These are phyloP conservation scores for Stephanodiscus minutulus DNA, from an alignment of 108 stramenopile genomes.

Conservation along the genomic window DNA sequence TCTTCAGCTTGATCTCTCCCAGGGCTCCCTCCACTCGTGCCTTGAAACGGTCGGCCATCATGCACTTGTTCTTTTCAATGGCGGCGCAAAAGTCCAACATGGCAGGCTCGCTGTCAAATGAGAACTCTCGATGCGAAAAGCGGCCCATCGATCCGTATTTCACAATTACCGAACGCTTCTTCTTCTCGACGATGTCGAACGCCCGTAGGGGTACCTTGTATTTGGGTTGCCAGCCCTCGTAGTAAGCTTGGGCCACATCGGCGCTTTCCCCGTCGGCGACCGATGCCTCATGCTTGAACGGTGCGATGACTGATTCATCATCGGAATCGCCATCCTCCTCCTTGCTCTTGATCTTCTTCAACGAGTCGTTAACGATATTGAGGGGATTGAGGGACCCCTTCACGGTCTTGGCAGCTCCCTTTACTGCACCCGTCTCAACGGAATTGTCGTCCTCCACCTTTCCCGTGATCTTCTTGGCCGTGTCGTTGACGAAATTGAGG, in stretches of 20 bases:
- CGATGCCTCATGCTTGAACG: slow-evolving; percentile 9
- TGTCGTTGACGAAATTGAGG: slow-evolving; percentile 18
- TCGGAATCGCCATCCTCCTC: slow-evolving; percentile 27
- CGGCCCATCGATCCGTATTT: slow-evolving; percentile 30
- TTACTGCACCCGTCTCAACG: slow-evolving; percentile 4
- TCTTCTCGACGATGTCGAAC: slow-evolving; percentile 39
- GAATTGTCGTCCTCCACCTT: slow-evolving; percentile 14
- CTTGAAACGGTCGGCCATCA: slow-evolving; percentile 45
- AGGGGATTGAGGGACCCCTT: slow-evolving; percentile 9
- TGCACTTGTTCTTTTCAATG: slow-evolving; percentile 49
- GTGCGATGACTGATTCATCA: slow-evolving; percentile 21
- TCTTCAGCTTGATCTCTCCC: slow-evolving; percentile 49
- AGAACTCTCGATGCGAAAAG: slow-evolving; percentile 53
- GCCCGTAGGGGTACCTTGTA: slow-evolving; percentile 55
- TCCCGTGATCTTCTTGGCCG: slow-evolving; percentile 6
- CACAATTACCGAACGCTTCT: slow-evolving; percentile 37
- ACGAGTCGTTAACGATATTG: slow-evolving; percentile 13
- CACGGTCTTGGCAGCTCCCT: slow-evolving; percentile 19
- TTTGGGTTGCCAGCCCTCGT: slow-evolving; percentile 62
- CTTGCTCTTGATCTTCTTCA: slow-evolving; percentile 13
- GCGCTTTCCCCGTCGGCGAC: neutral
- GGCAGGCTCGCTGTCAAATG: slow-evolving; percentile 62
- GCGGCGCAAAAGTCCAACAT: slow-evolving; percentile 47
- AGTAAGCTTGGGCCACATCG: slow-evolving; percentile 3
- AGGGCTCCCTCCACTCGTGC: slow-evolving; percentile 43